Evolutionary conservation across 1,284 basidiomycete species (phyloP).

Genomic region (Fomitiporia mediterranea): DNA sequence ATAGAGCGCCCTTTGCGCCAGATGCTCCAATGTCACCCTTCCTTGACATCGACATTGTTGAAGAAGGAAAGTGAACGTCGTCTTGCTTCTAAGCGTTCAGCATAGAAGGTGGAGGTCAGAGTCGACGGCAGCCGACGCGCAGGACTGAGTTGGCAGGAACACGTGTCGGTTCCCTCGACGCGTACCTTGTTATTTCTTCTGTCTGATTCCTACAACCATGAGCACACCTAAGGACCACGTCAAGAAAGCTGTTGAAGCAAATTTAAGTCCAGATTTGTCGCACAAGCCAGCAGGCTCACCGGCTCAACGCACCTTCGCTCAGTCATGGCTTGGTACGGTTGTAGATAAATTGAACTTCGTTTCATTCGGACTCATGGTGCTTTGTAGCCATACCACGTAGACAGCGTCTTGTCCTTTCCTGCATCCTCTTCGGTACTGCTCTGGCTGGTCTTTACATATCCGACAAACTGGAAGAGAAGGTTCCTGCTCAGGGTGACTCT

Average conservation of each 20-base stretch:
- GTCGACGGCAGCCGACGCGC: no score
- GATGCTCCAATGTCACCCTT: constrained; percentile 4
- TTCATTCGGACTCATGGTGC: not conserved
- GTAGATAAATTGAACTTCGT: not conserved
- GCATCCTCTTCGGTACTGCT: constrained; percentile 17
- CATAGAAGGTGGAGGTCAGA: not conserved
- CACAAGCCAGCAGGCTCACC: not conserved
- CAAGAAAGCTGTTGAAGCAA: constrained; percentile 11
- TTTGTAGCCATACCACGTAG: constrained; percentile 15
- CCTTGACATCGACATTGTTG: not conserved
- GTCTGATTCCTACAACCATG: not conserved
- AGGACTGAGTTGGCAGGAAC: not conserved
- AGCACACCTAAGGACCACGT: constrained; percentile 10
- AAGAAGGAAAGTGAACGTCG: not conserved
- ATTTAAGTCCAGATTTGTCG: constrained; percentile 11
- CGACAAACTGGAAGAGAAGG: constrained; percentile 17
- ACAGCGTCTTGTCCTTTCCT: constrained; percentile 18
- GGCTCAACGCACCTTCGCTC: constrained; percentile 12
- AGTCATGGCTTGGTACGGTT: constrained; percentile 18
- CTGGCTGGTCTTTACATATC: constrained; percentile 13
- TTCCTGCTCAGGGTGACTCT: constrained; percentile 2
- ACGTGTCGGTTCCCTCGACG: constrained; percentile 5
- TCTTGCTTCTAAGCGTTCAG: not conserved
- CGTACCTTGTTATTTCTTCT: not conserved
- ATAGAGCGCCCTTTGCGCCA: constrained; percentile 7